A percentile compares a stretch with the other conserved stretches of the same genome.
Evolutionary conservation across 2,329 filamentous ascomycete genomes (phyloP).

Genomic region (Alternaria rosae): DNA sequence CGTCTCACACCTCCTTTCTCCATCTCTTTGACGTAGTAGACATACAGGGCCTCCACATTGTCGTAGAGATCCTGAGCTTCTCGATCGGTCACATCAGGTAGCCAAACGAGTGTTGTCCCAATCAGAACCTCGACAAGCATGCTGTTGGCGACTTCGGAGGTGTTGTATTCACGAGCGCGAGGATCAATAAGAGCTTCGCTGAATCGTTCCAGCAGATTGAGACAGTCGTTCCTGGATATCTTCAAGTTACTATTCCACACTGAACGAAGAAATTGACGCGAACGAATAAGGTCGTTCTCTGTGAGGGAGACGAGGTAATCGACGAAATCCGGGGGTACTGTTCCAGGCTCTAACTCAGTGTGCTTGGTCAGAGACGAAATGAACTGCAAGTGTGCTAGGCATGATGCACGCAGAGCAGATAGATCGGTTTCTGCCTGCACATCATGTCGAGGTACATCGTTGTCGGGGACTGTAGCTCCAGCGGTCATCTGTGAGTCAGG

Average conservation of each 20-base stretch:
- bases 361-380: slow-evolving; percentile 29
- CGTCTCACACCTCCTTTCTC: slow-evolving; percentile 70
- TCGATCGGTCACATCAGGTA: slow-evolving; percentile 28
- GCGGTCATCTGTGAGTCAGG: slow-evolving; percentile 68
- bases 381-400: slow-evolving; percentile 38
- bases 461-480: slow-evolving; percentile 45
- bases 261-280: slow-evolving; percentile 37
- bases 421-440: slow-evolving; percentile 36
- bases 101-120: slow-evolving; percentile 39
- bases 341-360: slow-evolving; percentile 11
- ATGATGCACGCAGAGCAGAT: slow-evolving; percentile 40
- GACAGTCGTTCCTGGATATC: slow-evolving; percentile 33
- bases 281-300: slow-evolving; percentile 41
- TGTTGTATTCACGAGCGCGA: slow-evolving; percentile 46
- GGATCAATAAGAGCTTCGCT: slow-evolving; percentile 44
- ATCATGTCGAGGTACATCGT: slow-evolving; percentile 57
- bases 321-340: slow-evolving; percentile 38
- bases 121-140: slow-evolving; percentile 46
- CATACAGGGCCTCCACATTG: slow-evolving; percentile 77
- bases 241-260: slow-evolving; percentile 33
- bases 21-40: slow-evolving; percentile 74
- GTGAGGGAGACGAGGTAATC: slow-evolving; percentile 35
- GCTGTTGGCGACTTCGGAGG: slow-evolving; percentile 48
- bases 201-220: slow-evolving; percentile 40
- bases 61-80: slow-evolving; percentile 60